Percentiles rank a stretch among this genome's conserved stretches.
phyloP scores from a whole-genome alignment of 1,139 yeast genomes.

The Diutina pseudorugosa region DNA sequence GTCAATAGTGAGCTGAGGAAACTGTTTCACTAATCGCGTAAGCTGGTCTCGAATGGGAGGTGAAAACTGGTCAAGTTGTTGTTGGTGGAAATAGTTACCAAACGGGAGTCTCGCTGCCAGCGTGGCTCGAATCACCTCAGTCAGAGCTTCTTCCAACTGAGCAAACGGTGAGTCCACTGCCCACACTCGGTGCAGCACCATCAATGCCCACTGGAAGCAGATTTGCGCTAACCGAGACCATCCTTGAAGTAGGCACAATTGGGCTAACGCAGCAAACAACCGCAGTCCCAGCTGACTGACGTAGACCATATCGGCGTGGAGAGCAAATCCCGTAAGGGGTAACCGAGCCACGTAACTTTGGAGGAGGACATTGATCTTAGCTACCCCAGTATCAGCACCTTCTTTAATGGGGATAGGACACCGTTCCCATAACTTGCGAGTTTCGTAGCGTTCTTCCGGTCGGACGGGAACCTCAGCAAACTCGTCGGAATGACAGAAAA shows the following conservation, averaged over 20 bases:
- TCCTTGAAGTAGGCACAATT: slow-evolving; percentile 54
- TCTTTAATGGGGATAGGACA: slow-evolving; percentile 86
- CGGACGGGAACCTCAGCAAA: slow-evolving; percentile 76
- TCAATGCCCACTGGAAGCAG: slow-evolving; percentile 57
- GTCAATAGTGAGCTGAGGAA: background rate
- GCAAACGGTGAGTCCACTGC: slow-evolving; percentile 73
- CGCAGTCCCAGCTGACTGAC: slow-evolving; percentile 92
- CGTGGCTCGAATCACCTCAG: slow-evolving; percentile 55
- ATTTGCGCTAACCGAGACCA: slow-evolving; percentile 60
- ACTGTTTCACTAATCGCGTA: background rate
- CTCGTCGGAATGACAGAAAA: slow-evolving; percentile 77
- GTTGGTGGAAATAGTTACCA: slow-evolving; percentile 56
- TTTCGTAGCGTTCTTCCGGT: slow-evolving; percentile 76
- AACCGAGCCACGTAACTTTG: slow-evolving; percentile 79
- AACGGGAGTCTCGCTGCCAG: slow-evolving; percentile 82
- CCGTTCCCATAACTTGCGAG: slow-evolving; percentile 53
- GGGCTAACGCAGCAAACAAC: slow-evolving; percentile 73
- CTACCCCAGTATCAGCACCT: slow-evolving; percentile 53
- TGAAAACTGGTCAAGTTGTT: background rate
- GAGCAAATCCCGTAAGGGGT: slow-evolving; percentile 75
- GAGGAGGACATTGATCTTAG: slow-evolving; percentile 68
- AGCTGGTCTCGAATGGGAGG: background rate
- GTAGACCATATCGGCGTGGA: slow-evolving; percentile 88
- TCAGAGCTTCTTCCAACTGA: slow-evolving; percentile 64
- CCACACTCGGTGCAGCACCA: slow-evolving; percentile 82